Percentiles rank a stretch among this genome's conserved stretches.
These are phyloP conservation scores for Irpex rosettiformis DNA, from an alignment of 1,284 basidiomycete genomes.

Conservation along the genomic window DNA sequence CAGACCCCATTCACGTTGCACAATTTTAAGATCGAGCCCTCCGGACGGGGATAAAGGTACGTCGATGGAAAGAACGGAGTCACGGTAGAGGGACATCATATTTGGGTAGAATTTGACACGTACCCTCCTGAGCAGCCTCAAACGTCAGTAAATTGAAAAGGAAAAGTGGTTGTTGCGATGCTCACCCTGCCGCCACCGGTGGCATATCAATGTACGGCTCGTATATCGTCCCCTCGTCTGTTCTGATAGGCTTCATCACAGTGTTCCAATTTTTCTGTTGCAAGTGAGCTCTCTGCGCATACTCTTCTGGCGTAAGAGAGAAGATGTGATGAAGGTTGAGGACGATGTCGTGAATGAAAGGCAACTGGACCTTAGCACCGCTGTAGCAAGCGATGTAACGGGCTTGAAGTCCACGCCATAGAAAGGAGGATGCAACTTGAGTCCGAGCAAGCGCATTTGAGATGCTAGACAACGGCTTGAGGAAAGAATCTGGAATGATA, in stretches of 20 bases:
- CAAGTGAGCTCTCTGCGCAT: neutral
- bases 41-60: neutral
- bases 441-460: neutral
- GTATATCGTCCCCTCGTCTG: neutral
- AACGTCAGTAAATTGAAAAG: neutral
- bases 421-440: neutral
- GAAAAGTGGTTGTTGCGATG: neutral
- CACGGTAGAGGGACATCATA: slow-evolving; percentile 4
- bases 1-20: slow-evolving; percentile 4
- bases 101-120: slow-evolving; percentile 9
- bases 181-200: neutral
- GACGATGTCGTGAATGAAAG: neutral
- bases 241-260: neutral
- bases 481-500: neutral
- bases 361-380: neutral
- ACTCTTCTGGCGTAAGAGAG: neutral
- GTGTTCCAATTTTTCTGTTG: neutral
- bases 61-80: slow-evolving; percentile 5
- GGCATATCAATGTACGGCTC: neutral
- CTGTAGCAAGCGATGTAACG: neutral
- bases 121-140: neutral
- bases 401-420: neutral
- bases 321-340: neutral
- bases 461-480: neutral
- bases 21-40: slow-evolving; percentile 1